These are phyloP conservation scores for Exophiala bonariae DNA, from an alignment of 2,329 filamentous ascomycete genomes.

Conservation along the genomic window DNA sequence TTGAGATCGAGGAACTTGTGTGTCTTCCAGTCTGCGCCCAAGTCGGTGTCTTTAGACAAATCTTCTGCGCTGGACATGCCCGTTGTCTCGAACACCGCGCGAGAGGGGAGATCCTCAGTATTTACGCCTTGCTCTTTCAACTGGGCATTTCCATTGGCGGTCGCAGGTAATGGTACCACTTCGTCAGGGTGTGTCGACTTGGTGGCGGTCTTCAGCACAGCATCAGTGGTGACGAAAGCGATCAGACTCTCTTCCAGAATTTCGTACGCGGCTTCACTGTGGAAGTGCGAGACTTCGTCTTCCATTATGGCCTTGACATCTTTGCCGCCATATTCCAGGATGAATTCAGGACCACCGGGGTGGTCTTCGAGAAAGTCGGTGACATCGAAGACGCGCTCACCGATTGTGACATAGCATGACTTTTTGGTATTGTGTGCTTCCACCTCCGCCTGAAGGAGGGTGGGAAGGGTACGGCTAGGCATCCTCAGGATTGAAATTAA, in stretches of 20 bases:
- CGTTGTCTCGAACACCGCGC: slow-evolving; percentile 57
- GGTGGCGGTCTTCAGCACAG: slow-evolving; percentile 52
- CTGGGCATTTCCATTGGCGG: slow-evolving; percentile 48
- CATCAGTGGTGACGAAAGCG: slow-evolving; percentile 71
- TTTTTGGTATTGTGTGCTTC: slow-evolving; percentile 74
- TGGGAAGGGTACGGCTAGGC: slow-evolving; percentile 77
- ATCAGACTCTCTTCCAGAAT: slow-evolving; percentile 84
- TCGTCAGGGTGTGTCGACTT: slow-evolving; percentile 49
- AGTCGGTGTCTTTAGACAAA: slow-evolving; percentile 80
- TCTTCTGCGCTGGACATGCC: slow-evolving; percentile 91
- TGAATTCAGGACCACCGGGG: slow-evolving; percentile 83
- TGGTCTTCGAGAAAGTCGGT: slow-evolving; percentile 89
- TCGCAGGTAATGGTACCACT: slow-evolving; percentile 55
- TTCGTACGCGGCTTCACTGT: slow-evolving; percentile 94
- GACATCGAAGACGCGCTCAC: slow-evolving; percentile 89
- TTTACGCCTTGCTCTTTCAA: slow-evolving; percentile 39
- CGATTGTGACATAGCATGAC: slow-evolving; percentile 92
- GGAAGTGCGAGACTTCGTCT: slow-evolving; percentile 77
- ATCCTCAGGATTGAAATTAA: slow-evolving; percentile 5
- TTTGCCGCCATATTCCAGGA: slow-evolving; percentile 86
- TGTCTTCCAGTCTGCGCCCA: slow-evolving; percentile 72
- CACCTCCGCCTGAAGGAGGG: slow-evolving; percentile 77
- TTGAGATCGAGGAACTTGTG: slow-evolving; percentile 93
- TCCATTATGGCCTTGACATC: slow-evolving; percentile 81
- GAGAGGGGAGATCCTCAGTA: slow-evolving; percentile 45